Evolutionary conservation across 1,284 basidiomycete genomes (phyloP).

Genomic region (Peniophora sp.): DNA sequence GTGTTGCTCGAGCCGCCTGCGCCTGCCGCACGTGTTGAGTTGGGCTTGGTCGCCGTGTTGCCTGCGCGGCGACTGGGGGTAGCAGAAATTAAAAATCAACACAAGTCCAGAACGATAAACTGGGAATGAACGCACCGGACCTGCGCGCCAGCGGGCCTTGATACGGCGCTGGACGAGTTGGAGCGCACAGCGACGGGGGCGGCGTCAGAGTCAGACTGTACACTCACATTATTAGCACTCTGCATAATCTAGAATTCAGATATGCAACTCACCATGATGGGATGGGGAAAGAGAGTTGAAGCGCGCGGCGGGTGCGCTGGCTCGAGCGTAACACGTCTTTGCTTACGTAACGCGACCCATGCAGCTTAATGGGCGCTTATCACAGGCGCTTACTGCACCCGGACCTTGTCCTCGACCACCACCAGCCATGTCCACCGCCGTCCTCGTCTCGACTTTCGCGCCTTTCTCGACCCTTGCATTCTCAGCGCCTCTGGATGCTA

Average conservation of each 20-base stretch:
- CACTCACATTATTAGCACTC: neutral
- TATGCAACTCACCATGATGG: slow-evolving; percentile 11
- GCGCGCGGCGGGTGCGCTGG: neutral
- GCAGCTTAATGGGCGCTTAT: neutral
- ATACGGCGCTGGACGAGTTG: slow-evolving; percentile 31
- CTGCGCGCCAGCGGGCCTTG: slow-evolving; percentile 69
- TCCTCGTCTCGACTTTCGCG: slow-evolving; percentile 68
- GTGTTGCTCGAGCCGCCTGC: slow-evolving; percentile 96
- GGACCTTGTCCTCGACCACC: slow-evolving; percentile 3
- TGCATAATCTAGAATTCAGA: neutral
- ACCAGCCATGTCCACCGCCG: slow-evolving; percentile 33
- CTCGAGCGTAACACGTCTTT: neutral
- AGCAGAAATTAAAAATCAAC: slow-evolving; percentile 2
- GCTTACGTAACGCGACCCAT: neutral
- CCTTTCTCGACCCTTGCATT: slow-evolving; percentile 72
- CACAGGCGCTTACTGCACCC: neutral
- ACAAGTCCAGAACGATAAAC: neutral
- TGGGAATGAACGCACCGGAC: slow-evolving; percentile 49
- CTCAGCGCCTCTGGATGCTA: slow-evolving; percentile 42
- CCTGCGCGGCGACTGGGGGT: slow-evolving; percentile 67
- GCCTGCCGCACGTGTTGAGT: slow-evolving; percentile 87
- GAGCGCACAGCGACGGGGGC: slow-evolving; percentile 14
- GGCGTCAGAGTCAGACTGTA: slow-evolving; percentile 29
- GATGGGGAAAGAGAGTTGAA: neutral
- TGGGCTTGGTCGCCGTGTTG: slow-evolving; percentile 66